Base-by-base conservation (phyloP, 2,329 filamentous ascomycete genomes). In the Elsinoe fawcettii region DNA sequence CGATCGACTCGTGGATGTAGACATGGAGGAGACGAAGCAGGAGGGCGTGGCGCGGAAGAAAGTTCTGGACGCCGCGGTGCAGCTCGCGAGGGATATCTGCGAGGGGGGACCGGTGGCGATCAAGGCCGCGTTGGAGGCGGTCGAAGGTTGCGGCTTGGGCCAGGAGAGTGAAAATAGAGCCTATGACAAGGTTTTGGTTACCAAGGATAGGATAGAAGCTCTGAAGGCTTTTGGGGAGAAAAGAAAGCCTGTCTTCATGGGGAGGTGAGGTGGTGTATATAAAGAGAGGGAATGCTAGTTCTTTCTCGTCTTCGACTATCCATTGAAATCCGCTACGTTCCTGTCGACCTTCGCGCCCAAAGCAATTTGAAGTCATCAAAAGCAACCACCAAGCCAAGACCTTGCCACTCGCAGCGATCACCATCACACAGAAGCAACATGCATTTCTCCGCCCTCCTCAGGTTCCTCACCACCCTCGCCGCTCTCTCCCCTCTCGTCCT, bases 201-300 rank as follows among this genome's bases (percentile, higher is more conserved):
- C 90, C 0, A 85, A 91, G 68, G 93, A 99, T 75, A 80, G 91
- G 59, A 77, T 90, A 65, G 93, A 97, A 78, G 93, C 93, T 34
- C 76, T 99, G 61, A 81, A 75, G 70, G 93, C 93, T 0, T 99
- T 99, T 74, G 78, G 75, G 55, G 85, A 88, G 75, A 88, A 88
- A 79, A 80, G 85, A 65, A 84, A 80, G 71, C 84, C 85, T 14
- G 75, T 76, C n/a, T 88, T 87, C 67, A 83, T 76, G 63, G 84
- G 84, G 11, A 69, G 74, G 64, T 79, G 23, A 55, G 22, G 12
- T 4, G 12, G 12, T 9, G 20, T 25, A 46, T 23, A 46, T 23
- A 27, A 44, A 44, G 41, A 22, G 18, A 46, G 12, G 41, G 47
- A 32, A 32, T 30, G 12, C 14, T 2, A 49, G n/a, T n/a, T 30